Conservation (phyloP, 2,329 filamentous ascomycete species). For the Cadophora gregata region DNA sequence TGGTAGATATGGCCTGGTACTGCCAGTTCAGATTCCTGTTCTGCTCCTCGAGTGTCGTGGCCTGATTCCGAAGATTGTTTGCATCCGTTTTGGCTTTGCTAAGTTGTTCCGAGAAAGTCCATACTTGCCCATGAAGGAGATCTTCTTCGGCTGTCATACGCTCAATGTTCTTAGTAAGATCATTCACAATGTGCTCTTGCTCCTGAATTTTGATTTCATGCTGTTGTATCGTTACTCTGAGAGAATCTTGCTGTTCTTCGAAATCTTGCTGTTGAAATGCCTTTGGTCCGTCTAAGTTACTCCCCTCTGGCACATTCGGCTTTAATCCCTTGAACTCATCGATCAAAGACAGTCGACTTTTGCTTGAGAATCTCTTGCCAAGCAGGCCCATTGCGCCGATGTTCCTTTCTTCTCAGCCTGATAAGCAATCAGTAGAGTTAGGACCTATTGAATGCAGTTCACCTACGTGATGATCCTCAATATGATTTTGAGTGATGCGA, state of each 20-base stretch:
- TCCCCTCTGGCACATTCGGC: not conserved
- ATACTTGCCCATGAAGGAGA: not conserved
- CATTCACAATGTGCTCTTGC: not conserved
- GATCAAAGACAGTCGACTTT: not conserved
- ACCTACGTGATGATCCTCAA: not conserved
- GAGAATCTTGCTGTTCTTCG: not conserved
- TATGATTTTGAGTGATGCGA: no score
- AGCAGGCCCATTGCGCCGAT: not conserved
- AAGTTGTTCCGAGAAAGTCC: not conserved
- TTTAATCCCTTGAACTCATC: not conserved
- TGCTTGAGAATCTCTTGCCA: not conserved
- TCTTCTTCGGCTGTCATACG: not conserved
- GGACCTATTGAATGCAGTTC: not conserved
- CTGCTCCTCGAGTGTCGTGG: not conserved
- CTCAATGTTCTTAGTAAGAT: not conserved
- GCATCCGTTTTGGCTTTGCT: not conserved
- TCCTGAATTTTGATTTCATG: constrained; percentile 5
- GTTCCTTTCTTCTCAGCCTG: not conserved
- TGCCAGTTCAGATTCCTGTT: constrained; percentile 2
- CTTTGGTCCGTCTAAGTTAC: not conserved
- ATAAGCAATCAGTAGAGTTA: not conserved
- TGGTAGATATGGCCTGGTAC: not conserved
- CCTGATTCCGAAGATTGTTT: not conserved
- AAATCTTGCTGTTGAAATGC: not conserved
- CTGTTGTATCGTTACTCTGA: not conserved